Conservation (phyloP, 225 moss, liverwort and hornwort genomes). For the Sphagnum tenellum region DNA sequence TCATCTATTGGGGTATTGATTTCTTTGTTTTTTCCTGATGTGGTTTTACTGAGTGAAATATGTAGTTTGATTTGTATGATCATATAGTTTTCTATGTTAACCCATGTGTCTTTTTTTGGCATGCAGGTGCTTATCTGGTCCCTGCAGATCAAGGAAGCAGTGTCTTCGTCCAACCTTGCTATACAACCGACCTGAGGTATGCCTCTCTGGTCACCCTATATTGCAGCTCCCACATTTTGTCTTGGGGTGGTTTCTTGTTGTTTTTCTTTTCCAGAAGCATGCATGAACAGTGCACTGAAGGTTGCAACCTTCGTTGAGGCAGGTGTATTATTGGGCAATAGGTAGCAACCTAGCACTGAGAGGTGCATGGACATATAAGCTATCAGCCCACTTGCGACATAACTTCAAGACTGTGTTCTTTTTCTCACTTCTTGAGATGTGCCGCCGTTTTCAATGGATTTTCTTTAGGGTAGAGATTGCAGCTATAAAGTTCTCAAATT, state of each 20-base stretch:
- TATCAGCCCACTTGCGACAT: constrained; percentile 86
- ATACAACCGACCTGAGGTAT: constrained; percentile 71
- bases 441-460: constrained; percentile 91
- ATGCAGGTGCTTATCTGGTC: constrained; percentile 55
- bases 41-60: too few relatives aligned
- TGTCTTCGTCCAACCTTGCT: constrained; percentile 68
- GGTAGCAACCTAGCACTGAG: constrained; percentile 75
- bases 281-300: not conserved
- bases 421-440: constrained; percentile 87
- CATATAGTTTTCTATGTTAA: too few relatives aligned
- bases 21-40: too few relatives aligned
- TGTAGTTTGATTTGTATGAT: too few relatives aligned
- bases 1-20: too few relatives aligned
- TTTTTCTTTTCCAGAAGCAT: constrained; percentile 3
- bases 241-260: not conserved
- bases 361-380: constrained; percentile 89
- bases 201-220: constrained; percentile 3
- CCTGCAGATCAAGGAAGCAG: constrained; percentile 64
- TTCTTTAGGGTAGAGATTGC: constrained; percentile 92
- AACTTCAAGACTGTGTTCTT: constrained; percentile 81
- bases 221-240: not conserved
- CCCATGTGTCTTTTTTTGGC: too few relatives aligned
- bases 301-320: constrained; percentile 1
- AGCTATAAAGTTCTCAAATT: constrained; percentile 51
- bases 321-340: constrained; percentile 95